A percentile compares a stretch with the other conserved stretches of the same genome.
Conservation (phyloP, 306 rosid genomes). For the Trichosanthes cucumerina region DNA sequence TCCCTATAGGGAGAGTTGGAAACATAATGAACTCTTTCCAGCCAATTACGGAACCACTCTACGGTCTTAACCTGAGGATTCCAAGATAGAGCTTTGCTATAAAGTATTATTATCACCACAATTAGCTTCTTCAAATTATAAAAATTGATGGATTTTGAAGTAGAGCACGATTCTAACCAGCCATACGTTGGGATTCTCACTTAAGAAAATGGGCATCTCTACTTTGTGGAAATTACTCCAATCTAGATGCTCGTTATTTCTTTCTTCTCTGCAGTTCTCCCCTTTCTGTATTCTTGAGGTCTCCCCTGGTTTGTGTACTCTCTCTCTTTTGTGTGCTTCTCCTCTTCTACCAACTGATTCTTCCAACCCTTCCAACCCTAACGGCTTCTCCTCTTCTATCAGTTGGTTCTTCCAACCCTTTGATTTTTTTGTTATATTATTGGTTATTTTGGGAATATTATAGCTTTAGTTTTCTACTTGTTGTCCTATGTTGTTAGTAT, state of each 20-base stretch:
- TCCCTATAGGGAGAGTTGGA: background rate
- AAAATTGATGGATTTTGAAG: too few species aligned
- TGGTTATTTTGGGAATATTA: background rate
- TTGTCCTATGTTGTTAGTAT: background rate
- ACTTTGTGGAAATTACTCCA: background rate
- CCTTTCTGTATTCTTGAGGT: background rate
- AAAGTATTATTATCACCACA: too few species aligned
- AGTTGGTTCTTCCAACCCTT: background rate
- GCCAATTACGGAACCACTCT: background rate
- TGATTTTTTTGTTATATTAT: background rate
- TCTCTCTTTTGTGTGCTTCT: background rate
- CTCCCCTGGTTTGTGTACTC: background rate
- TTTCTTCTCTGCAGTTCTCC: background rate
- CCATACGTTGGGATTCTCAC: too few species aligned
- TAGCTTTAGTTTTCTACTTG: background rate
- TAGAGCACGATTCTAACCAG: too few species aligned
- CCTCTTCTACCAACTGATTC: background rate
- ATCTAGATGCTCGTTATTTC: background rate
- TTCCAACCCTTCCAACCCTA: background rate
- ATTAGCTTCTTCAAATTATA: too few species aligned
- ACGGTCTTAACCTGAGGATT: background rate
- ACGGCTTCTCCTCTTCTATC: too few species aligned
- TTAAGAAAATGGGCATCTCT: too few species aligned
- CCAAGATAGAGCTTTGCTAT: too few species aligned
- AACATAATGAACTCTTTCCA: background rate